Evolutionary conservation across 805 yeast species (phyloP).

Genomic region (Barnettozyma salicaria): DNA sequence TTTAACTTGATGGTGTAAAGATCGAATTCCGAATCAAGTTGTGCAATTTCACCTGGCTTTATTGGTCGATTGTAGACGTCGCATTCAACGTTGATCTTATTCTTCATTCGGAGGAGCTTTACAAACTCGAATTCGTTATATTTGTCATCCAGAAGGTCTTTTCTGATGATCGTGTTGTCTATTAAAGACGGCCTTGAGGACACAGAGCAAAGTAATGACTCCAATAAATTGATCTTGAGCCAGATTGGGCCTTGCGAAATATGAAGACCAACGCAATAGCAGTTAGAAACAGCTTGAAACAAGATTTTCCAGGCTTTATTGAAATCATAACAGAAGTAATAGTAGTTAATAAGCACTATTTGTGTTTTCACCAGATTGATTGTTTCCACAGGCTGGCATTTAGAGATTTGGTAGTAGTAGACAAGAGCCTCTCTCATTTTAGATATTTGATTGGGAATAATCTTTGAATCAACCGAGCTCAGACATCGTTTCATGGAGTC

Average conservation of each 20-base stretch:
- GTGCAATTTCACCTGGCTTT: conserved; percentile 8
- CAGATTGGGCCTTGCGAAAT: conserved; percentile 17
- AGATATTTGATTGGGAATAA: neutral
- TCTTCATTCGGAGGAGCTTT: conserved; percentile 16
- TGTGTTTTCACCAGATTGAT: conserved; percentile 18
- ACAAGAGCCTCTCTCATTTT: conserved; percentile 6
- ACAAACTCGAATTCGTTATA: conserved; percentile 17
- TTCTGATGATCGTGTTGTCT: conserved; percentile 10
- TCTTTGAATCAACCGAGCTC: conserved; percentile 1
- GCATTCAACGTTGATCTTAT: conserved; percentile 15
- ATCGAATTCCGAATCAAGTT: conserved; percentile 15
- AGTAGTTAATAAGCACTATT: conserved; percentile 16
- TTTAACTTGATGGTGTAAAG: conserved; percentile 8
- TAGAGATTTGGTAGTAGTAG: conserved; percentile 18
- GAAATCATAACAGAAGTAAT: conserved; percentile 15
- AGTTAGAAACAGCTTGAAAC: conserved; percentile 20
- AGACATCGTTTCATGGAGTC: conserved; percentile 17
- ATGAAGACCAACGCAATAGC: conserved; percentile 20
- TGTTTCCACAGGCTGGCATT: conserved; percentile 16
- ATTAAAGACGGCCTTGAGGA: conserved; percentile 19
- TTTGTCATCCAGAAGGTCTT: conserved; percentile 7
- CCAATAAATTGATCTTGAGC: conserved; percentile 18
- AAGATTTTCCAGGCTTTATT: conserved; percentile 22
- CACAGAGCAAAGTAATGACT: conserved; percentile 15
- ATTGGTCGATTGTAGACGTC: conserved; percentile 3